Conservation (phyloP, 495 filamentous ascomycete genomes). For the Saxophila tyrrhenica region DNA sequence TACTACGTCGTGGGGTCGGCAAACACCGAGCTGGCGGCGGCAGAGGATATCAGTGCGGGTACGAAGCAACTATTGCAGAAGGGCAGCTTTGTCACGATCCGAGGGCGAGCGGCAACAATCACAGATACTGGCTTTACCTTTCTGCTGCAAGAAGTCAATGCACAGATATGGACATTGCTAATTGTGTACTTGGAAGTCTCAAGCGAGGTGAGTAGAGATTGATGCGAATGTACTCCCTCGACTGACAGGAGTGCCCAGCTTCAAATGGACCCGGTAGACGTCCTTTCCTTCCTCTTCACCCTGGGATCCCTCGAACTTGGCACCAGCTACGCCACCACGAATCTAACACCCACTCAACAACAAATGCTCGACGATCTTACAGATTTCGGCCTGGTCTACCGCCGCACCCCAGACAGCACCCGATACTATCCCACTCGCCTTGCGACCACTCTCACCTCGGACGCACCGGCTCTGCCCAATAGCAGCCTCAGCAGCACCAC, state of each 20-base stretch:
- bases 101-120: conserved; percentile 47
- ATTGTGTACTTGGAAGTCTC: conserved; percentile 85
- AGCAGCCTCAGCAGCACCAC: conserved; percentile 36
- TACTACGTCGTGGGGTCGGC: conserved; percentile 82
- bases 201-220: conserved; percentile 39
- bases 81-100: conserved; percentile 62
- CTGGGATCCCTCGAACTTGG: conserved; percentile 90
- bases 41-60: conserved; percentile 55
- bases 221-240: background rate
- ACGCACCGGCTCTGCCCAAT: conserved; percentile 55
- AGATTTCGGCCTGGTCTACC: conserved; percentile 88
- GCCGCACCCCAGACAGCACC: conserved; percentile 35
- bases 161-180: conserved; percentile 90
- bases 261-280: conserved; percentile 76
- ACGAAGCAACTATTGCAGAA: conserved; percentile 71
- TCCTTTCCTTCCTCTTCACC: conserved; percentile 91
- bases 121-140: conserved; percentile 91
- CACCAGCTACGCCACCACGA: conserved; percentile 69
- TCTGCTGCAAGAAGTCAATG: conserved; percentile 84
- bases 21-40: conserved; percentile 40
- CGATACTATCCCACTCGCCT: conserved; percentile 91
- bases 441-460: conserved; percentile 86
- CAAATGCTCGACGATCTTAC: conserved; percentile 74
- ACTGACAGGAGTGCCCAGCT: conserved; percentile 36
- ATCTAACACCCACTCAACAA: conserved; percentile 66